Conservation (phyloP, 768 basidiomycete species). For the Leccinum pellstonianum region DNA sequence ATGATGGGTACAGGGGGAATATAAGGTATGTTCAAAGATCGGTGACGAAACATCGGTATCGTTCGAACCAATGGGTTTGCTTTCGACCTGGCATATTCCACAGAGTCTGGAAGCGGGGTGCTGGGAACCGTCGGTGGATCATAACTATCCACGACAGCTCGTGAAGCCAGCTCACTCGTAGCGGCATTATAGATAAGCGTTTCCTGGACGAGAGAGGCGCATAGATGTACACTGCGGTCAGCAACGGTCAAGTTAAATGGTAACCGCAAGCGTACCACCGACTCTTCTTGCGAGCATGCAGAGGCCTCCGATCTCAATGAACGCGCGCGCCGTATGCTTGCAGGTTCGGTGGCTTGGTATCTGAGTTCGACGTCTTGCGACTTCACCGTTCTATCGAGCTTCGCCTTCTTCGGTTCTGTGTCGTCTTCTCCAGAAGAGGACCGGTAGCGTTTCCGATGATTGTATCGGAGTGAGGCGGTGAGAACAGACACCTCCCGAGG, state of each 20-base stretch:
- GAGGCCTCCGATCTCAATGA: slow-evolving; percentile 37
- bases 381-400: slow-evolving; percentile 5
- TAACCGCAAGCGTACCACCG: slow-evolving; percentile 7
- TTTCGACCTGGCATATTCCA: slow-evolving; percentile 21
- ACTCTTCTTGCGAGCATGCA: slow-evolving; percentile 4
- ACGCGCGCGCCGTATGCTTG: slow-evolving; percentile 41
- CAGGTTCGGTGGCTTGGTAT: slow-evolving; percentile 34
- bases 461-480: neutral
- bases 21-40: slow-evolving; percentile 32
- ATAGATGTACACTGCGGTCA: slow-evolving; percentile 9
- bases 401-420: slow-evolving; percentile 19
- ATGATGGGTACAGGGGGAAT: slow-evolving; percentile 47
- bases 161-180: slow-evolving; percentile 1
- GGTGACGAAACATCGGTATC: slow-evolving; percentile 3
- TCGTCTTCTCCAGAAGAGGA: slow-evolving; percentile 2
- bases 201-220: slow-evolving; percentile 8
- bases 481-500: neutral
- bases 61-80: slow-evolving; percentile 28
- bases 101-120: slow-evolving; percentile 27
- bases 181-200: slow-evolving; percentile 6
- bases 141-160: neutral
- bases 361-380: slow-evolving; percentile 1
- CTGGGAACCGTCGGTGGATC: slow-evolving; percentile 24
- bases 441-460: slow-evolving; percentile 16
- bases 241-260: neutral